These are phyloP conservation scores for Spiraea crenata DNA, from an alignment of 331 rosid species.

Conservation along the genomic window DNA sequence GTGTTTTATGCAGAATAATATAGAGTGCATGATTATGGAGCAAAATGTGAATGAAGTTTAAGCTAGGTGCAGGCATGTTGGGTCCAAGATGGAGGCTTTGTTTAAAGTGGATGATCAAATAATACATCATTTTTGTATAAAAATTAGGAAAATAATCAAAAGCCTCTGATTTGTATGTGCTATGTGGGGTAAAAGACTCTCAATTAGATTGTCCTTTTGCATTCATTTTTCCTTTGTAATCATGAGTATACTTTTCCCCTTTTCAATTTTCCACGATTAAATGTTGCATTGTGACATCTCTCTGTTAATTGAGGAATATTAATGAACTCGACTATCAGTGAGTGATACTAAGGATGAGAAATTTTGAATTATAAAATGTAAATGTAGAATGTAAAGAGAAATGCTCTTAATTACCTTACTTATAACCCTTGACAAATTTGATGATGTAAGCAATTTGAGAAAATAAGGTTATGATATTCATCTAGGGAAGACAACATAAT, in stretches of 20 bases:
- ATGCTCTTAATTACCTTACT: too few species aligned
- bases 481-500: constrained; percentile 56
- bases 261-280: constrained; percentile 34
- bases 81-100: constrained; percentile 84
- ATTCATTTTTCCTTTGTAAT: constrained; percentile 67
- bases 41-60: constrained; percentile 37
- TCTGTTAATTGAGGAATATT: constrained; percentile 10
- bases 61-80: constrained; percentile 41
- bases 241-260: constrained; percentile 40
- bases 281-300: constrained; percentile 20
- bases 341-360: background rate
- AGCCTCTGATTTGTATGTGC: constrained; percentile 54
- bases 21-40: constrained; percentile 39
- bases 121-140: constrained; percentile 3
- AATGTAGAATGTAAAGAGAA: too few species aligned
- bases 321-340: background rate
- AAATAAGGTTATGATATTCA: too few species aligned
- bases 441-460: too few species aligned
- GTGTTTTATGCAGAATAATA: constrained; percentile 21
- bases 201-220: constrained; percentile 69
- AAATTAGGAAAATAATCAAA: constrained; percentile 44
- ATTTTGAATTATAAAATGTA: too few species aligned
- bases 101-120: constrained; percentile 65
- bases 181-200: constrained; percentile 69
- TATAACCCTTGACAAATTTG: too few species aligned